Evolutionary conservation across 1,284 basidiomycete species (phyloP), one percentile per base, ranked within the genome.

Genomic region (Thelephora terrestris): DNA sequence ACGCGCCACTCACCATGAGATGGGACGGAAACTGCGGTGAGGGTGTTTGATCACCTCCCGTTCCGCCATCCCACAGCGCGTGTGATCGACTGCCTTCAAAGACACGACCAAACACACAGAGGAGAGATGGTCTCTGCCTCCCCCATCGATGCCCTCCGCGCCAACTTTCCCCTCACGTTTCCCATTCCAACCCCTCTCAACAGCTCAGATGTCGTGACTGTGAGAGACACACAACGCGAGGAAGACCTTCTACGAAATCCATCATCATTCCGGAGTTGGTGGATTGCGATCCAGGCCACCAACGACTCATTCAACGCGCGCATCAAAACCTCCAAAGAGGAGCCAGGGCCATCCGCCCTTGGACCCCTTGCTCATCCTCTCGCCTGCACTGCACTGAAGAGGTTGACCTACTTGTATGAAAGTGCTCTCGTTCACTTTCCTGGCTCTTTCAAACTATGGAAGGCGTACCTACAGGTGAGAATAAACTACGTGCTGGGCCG

Each of bases 211-310:
- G 74, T 98, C 47, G 75, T 98, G 55, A 75, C 83, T 3, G 66
- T 80, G 25, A 74, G 79, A 46, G 93, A 98, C 65, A 65, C 97
- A 32, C 76, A 84, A 52, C 81, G 91, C 39, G 96, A 98, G 69
- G 93, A 99, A 66, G 95, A 99, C 66, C 77, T 99, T n/a, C 72
- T 94, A 29, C 81, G 91, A 53, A 97, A 98, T 66, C 89, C 91
- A 3, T 78, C 79, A 51, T 96, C 94, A 50, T 88, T 94, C 63
- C 80, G 90, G 27, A 81, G 87, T 56, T 99, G 96, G 96, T 84
- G 88, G 75, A 73, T 82, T 1, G 89, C 94, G 58, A 89, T 99
- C 58, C 75, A 81, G 52, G 74, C 80, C 46, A 77, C 91, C 46
- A 78, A 81, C 58, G 87, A 93, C 50, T 70, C 74, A 21, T 80